Base-by-base conservation (phyloP, 345 rosid species). In the Kernera saxatilis region DNA sequence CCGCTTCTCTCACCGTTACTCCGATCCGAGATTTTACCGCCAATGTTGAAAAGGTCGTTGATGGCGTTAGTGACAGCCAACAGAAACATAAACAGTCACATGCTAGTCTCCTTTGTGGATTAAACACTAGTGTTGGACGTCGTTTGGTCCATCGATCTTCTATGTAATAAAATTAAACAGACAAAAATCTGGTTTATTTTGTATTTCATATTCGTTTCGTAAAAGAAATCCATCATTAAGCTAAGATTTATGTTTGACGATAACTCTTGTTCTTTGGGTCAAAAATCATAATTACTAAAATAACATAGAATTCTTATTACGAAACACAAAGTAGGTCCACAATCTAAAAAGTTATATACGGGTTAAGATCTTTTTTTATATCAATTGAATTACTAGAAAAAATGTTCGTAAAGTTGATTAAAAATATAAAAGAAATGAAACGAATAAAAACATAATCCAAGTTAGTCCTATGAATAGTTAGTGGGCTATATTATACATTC, bases 141-240 rank as follows among this genome's bases (percentile, higher is more conserved):
- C 74, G 83, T 45, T 35, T 75, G 29, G 80, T 84, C n/a, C 90
- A 77, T 75, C 84, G 79, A 50, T 87, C 96, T 0, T 77, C 95
- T 2, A 82, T 84, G 89, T 92, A 90, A 75, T 59, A 27, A 37
- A 49, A 3, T 8, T 5, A 68, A 61, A 40, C 75, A 49, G 33
- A 70, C 21, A 61, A 39, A 6, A 19, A 49, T 46, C 58, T 46
- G 26, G 21, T 62, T 60, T 37, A 1, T 37, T 61, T 26, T 37
- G 50, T 15, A 12, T 5, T n/a, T n/a, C n/a, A n/a, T n/a, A n/a
- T n/a, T n/a, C n/a, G n/a, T n/a, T n/a, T n/a, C n/a, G n/a, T n/a
- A n/a, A n/a, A n/a, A n/a, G n/a, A n/a, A n/a, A n/a, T n/a, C n/a
- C n/a, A n/a, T n/a, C n/a, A n/a, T n/a, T n/a, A n/a, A n/a, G n/a